Base-by-base conservation (phyloP, 139 green algal species). In the Tetraselmis striata region DNA sequence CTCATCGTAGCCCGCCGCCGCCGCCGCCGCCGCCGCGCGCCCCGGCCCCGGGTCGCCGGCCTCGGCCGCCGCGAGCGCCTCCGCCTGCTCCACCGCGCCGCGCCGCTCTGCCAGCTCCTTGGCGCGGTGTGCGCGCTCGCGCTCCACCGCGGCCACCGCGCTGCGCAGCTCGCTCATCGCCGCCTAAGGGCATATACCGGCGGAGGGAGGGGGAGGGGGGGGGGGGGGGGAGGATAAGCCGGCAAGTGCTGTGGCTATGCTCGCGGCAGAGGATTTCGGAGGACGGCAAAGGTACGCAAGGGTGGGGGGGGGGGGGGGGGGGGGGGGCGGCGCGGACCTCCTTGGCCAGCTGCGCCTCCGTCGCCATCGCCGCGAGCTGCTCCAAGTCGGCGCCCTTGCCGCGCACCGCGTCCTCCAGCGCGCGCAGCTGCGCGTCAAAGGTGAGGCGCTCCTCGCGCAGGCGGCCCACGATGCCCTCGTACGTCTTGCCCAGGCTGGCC, bases 401-500 rank as follows among this genome's bases (percentile, higher is more conserved):
- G 80, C 85, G 31, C 59, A 93, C 76, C 23, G 87, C 80, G 28
- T 84, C 80, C 82, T 90, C 83, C 27, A 91, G 84, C 28, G 45
- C 84, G n/a, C 45, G 31, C 31, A 89, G 83, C 81, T 89, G 88
- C 0, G 78, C 81, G 78, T 91, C 87, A 59, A 90, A 88, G 18
- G 67, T 31, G 2, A 85, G 77, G 26, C 85, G 81, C 83, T 94
- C 89, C 45, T 90, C 80, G 1, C 67, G 1, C 27, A 88, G 80
- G 29, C 59, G 80, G 59, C 77, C 1, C 1, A 85, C 30, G 59
- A 93, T 90, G 85, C 91, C 84, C 31, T 92, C 87, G 82, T 94
- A 94, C 79, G 87, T 94, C 30, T 82, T 81, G 2, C 84, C 82
- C 80, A 94, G 92, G 87, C 78, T 87, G 75, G 84, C 80, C 28